A percentile compares a stretch with the other conserved stretches of the same genome.
These are phyloP conservation scores for Ramichloridium luteum DNA, from an alignment of 2,329 filamentous ascomycete species.

Conservation along the genomic window DNA sequence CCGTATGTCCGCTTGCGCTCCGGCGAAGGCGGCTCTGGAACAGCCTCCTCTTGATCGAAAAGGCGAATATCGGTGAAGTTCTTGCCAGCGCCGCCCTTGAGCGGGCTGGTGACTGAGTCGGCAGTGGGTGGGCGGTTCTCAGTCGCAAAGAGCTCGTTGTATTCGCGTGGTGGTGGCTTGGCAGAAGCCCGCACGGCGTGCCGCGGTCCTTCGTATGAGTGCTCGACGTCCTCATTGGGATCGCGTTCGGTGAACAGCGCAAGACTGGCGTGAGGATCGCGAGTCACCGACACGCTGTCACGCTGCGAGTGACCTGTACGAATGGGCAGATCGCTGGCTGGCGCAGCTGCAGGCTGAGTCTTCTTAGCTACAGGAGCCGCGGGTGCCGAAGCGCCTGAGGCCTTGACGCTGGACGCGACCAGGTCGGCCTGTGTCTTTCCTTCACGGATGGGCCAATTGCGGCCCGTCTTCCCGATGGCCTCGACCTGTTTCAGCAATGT, in stretches of 20 bases:
- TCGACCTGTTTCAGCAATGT: slow-evolving; percentile 86
- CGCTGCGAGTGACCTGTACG: slow-evolving; percentile 17
- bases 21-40: slow-evolving; percentile 25
- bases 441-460: slow-evolving; percentile 91
- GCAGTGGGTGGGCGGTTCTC: slow-evolving; percentile 20
- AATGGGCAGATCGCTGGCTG: neutral
- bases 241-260: slow-evolving; percentile 63
- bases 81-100: slow-evolving; percentile 39
- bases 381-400: slow-evolving; percentile 7
- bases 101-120: slow-evolving; percentile 29
- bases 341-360: neutral
- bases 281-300: slow-evolving; percentile 24
- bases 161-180: slow-evolving; percentile 57
- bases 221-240: slow-evolving; percentile 41
- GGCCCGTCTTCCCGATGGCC: slow-evolving; percentile 77
- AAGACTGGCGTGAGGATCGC: slow-evolving; percentile 51
- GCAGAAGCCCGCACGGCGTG: slow-evolving; percentile 53
- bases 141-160: slow-evolving; percentile 55
- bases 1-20: slow-evolving; percentile 53
- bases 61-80: slow-evolving; percentile 42
- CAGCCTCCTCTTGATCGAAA: slow-evolving; percentile 42
- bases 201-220: slow-evolving; percentile 36
- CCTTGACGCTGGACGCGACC: slow-evolving; percentile 23
- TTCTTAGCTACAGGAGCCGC: neutral
- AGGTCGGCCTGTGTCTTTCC: slow-evolving; percentile 71